Evolutionary conservation across 331 rosid species (phyloP).

Genomic region (Rhamnella rubrinervis): DNA sequence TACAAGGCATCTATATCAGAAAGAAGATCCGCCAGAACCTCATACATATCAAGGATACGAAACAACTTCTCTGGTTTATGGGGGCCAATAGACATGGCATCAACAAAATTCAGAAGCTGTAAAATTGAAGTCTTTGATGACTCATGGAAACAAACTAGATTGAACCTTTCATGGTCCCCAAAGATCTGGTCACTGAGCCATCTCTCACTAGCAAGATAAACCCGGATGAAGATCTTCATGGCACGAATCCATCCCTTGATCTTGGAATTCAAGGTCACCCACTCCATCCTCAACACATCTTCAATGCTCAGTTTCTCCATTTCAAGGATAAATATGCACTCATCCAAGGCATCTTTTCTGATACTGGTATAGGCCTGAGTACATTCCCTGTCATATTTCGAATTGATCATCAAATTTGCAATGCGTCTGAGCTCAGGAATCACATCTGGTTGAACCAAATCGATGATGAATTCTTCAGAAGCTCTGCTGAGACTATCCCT

Average conservation of each 20-base stretch:
- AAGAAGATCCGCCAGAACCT: conserved; percentile 68
- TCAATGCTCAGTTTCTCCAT: conserved; percentile 84
- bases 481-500: conserved; percentile 63
- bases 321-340: conserved; percentile 70
- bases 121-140: conserved; percentile 76
- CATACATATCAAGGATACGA: conserved; percentile 91
- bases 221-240: conserved; percentile 77
- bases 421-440: conserved; percentile 66
- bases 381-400: conserved; percentile 73
- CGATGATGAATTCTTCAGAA: conserved; percentile 61
- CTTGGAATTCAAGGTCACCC: conserved; percentile 73
- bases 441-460: conserved; percentile 64
- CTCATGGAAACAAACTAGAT: conserved; percentile 65
- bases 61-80: conserved; percentile 84
- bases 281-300: conserved; percentile 78
- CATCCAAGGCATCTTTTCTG: conserved; percentile 74
- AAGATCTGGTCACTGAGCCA: conserved; percentile 77
- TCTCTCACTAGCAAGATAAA: conserved; percentile 84
- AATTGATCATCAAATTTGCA: conserved; percentile 63
- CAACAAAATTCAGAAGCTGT: conserved; percentile 87
- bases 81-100: conserved; percentile 93
- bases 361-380: conserved; percentile 60
- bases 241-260: conserved; percentile 84
- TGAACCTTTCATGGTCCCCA: conserved; percentile 53
- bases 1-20: conserved; percentile 66